Conservation (phyloP, 2,329 filamentous ascomycete species). For the Verruconis gallopava region DNA sequence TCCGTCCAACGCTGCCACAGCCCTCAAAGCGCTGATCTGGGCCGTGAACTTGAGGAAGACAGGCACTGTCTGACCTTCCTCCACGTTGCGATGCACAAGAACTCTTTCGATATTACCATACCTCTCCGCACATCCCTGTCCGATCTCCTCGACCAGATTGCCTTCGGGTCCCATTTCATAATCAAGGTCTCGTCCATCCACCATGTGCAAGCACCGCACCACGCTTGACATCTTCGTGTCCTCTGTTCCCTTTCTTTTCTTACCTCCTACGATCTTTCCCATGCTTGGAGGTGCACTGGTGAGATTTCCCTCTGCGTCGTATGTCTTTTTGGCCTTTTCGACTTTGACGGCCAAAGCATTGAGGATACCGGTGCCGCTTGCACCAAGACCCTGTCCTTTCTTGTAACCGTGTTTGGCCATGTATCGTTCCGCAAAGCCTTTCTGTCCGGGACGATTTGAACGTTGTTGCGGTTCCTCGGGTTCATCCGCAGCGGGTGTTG, state of each 20-base stretch:
- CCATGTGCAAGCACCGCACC: conserved; percentile 70
- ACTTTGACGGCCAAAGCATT: conserved; percentile 72
- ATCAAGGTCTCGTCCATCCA: conserved; percentile 70
- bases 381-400: conserved; percentile 76
- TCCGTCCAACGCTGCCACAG: conserved; percentile 79
- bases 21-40: conserved; percentile 69
- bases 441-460: conserved; percentile 62
- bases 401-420: conserved; percentile 93
- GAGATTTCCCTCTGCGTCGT: conserved; percentile 66
- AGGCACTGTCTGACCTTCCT: conserved; percentile 32
- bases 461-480: conserved; percentile 31
- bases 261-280: conserved; percentile 71
- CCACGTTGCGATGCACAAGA: conserved; percentile 52
- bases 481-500: conserved; percentile 18
- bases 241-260: conserved; percentile 35
- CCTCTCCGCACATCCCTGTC: conserved; percentile 76
- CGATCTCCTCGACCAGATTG: conserved; percentile 80
- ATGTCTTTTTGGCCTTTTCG: conserved; percentile 66
- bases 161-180: conserved; percentile 57
- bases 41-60: conserved; percentile 94
- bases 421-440: conserved; percentile 73
- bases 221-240: conserved; percentile 57
- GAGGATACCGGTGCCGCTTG: conserved; percentile 67
- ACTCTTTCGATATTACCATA: conserved; percentile 76
- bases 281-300: conserved; percentile 45